phyloP scores from a whole-genome alignment of 1,284 basidiomycete genomes.

The Pseudozyma tsukubaensis region DNA sequence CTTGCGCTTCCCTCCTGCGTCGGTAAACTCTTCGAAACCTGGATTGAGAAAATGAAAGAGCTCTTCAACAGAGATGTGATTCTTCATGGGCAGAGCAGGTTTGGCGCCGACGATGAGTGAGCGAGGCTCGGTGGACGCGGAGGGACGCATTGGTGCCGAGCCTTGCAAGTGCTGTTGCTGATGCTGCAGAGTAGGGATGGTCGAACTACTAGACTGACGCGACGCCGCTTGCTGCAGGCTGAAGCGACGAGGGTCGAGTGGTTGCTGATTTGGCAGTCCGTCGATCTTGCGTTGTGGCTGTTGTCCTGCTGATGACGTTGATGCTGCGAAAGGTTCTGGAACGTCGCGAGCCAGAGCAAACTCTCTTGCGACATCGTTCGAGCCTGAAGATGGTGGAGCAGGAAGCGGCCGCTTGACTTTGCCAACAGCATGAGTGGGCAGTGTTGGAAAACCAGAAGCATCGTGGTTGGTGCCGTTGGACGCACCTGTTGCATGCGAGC shows the following conservation, averaged over 20 bases:
- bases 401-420: conserved; percentile 45
- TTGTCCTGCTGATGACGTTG: conserved; percentile 4
- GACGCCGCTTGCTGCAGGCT: conserved; percentile 24
- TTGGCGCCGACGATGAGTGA: conserved; percentile 46
- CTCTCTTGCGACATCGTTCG: conserved; percentile 41
- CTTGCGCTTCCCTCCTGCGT: conserved; percentile 47
- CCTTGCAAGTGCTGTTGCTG: conserved; percentile 6
- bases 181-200: conserved; percentile 15
- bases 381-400: conserved; percentile 38
- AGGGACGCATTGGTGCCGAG: conserved; percentile 8
- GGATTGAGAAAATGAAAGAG: conserved; percentile 62
- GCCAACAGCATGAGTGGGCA: conserved; percentile 45
- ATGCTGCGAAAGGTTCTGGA: conserved; percentile 46
- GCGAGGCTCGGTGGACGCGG: conserved; percentile 9
- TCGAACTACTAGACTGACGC: conserved; percentile 19
- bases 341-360: conserved; percentile 49
- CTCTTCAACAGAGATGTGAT: conserved; percentile 59
- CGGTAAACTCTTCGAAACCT: conserved; percentile 59
- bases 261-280: conserved; percentile 30
- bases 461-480: conserved; percentile 6
- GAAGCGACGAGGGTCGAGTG: conserved; percentile 18
- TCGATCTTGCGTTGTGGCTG: conserved; percentile 23
- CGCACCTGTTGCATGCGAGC: conserved; percentile 2
- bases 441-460: conserved; percentile 31
- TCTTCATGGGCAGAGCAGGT: conserved; percentile 51